Conservation (phyloP, 371 early-diverging fungal species). For the Gilbertella persicaria region DNA sequence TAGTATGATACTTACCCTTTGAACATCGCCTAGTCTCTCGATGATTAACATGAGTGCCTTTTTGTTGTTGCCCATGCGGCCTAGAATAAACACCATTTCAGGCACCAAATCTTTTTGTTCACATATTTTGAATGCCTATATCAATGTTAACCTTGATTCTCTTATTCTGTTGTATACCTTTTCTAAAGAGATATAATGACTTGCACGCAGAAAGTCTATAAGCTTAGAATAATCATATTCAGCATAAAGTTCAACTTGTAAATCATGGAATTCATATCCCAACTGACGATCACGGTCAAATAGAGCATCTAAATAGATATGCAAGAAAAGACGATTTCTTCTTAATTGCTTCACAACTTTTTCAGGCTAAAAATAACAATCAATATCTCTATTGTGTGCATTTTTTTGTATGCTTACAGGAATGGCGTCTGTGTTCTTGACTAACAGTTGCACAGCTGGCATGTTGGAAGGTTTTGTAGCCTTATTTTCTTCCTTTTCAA, state of each 20-base stretch:
- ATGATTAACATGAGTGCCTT: slow-evolving; percentile 91
- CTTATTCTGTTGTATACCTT: slow-evolving; percentile 34
- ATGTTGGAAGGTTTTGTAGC: slow-evolving; percentile 33
- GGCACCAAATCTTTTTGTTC: slow-evolving; percentile 85
- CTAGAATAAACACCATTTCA: slow-evolving; percentile 93
- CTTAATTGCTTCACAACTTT: slow-evolving; percentile 70
- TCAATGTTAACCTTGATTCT: slow-evolving; percentile 1
- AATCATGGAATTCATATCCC: slow-evolving; percentile 77
- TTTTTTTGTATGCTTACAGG: slow-evolving; percentile 51
- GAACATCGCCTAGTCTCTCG: slow-evolving; percentile 84
- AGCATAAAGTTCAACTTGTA: slow-evolving; percentile 92
- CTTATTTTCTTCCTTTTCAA: slow-evolving; percentile 28
- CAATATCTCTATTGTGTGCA: neutral
- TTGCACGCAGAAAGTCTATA: slow-evolving; percentile 80
- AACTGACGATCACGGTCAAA: slow-evolving; percentile 75
- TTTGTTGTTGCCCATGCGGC: slow-evolving; percentile 96
- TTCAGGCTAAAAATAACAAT: slow-evolving; percentile 53
- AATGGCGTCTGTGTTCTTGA: slow-evolving; percentile 82
- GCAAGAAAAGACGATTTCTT: slow-evolving; percentile 59
- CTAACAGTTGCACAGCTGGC: slow-evolving; percentile 78
- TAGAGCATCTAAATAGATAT: slow-evolving; percentile 88
- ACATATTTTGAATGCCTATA: slow-evolving; percentile 81
- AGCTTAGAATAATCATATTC: slow-evolving; percentile 81
- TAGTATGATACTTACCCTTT: slow-evolving; percentile 54
- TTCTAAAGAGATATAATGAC: slow-evolving; percentile 78